These are phyloP conservation scores for Tulasnella sp. DNA, from an alignment of 768 basidiomycete species.

Conservation along the genomic window DNA sequence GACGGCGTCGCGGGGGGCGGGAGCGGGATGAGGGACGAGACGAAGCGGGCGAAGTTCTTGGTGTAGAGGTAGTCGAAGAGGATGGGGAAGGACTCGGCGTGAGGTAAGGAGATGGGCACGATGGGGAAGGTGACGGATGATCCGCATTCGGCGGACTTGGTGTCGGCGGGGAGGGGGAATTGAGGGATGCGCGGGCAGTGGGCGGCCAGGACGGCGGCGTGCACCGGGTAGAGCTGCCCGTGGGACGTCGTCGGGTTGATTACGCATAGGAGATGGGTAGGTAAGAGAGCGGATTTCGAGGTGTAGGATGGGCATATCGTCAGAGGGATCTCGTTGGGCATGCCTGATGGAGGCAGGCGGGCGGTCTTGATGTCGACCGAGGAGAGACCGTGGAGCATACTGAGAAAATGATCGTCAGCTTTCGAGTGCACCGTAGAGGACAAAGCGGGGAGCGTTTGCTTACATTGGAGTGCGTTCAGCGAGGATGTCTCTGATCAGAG, in stretches of 20 bases:
- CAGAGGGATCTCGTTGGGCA: slow-evolving; percentile 28
- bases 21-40: slow-evolving; percentile 37
- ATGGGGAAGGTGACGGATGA: slow-evolving; percentile 43
- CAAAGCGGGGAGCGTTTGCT: slow-evolving; percentile 17
- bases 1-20: slow-evolving; percentile 24
- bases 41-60: slow-evolving; percentile 39
- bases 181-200: slow-evolving; percentile 55
- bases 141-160: slow-evolving; percentile 25
- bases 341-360: slow-evolving; percentile 26
- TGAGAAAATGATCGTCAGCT: slow-evolving; percentile 16
- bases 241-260: slow-evolving; percentile 20
- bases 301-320: slow-evolving; percentile 34
- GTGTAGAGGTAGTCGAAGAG: slow-evolving; percentile 59
- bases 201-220: slow-evolving; percentile 56
- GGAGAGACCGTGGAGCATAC: slow-evolving; percentile 7
- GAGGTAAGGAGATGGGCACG: slow-evolving; percentile 49
- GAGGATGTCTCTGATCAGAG: slow-evolving; percentile 49
- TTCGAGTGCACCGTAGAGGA: neutral
- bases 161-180: slow-evolving; percentile 43
- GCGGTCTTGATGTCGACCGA: slow-evolving; percentile 26
- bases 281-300: slow-evolving; percentile 21
- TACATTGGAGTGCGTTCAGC: slow-evolving; percentile 36
- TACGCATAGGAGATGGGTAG: slow-evolving; percentile 30
- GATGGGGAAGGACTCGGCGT: slow-evolving; percentile 46
- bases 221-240: slow-evolving; percentile 45